A percentile compares a stretch with the other conserved stretches of the same genome.
These are phyloP conservation scores for Rhizopus delemar DNA, from an alignment of 371 early-diverging fungal species.

Conservation along the genomic window DNA sequence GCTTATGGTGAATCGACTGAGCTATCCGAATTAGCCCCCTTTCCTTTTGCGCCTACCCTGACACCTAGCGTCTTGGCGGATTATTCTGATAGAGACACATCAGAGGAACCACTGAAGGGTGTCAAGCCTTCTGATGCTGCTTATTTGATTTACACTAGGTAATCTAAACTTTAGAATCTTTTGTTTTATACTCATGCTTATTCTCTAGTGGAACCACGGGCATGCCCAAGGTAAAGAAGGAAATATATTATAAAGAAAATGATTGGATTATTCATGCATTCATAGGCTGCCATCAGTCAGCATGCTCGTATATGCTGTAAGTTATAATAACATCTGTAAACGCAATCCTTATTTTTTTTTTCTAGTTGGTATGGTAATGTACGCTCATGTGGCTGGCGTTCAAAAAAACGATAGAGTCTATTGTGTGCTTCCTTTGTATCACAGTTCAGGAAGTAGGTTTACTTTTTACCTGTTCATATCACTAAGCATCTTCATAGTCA, in stretches of 20 bases:
- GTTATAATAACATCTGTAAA: not conserved
- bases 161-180: not conserved
- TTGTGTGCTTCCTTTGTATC: slow-evolving; percentile 54
- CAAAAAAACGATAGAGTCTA: slow-evolving; percentile 42
- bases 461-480: not conserved
- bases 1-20: slow-evolving; percentile 34
- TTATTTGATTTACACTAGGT: slow-evolving; percentile 54
- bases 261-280: not conserved
- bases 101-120: slow-evolving; percentile 31
- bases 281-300: slow-evolving; percentile 38
- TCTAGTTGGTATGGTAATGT: slow-evolving; percentile 28
- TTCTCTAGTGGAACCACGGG: slow-evolving; percentile 43
- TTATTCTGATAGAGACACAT: slow-evolving; percentile 36
- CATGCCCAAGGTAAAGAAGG: slow-evolving; percentile 31
- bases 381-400: slow-evolving; percentile 16
- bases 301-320: slow-evolving; percentile 32
- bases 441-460: slow-evolving; percentile 51
- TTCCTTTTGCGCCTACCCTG: slow-evolving; percentile 31
- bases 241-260: not conserved
- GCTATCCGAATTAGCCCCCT: slow-evolving; percentile 19
- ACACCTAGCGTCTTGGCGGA: slow-evolving; percentile 28
- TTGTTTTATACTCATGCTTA: not conserved
- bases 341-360: slow-evolving; percentile 6
- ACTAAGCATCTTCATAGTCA: slow-evolving; percentile 20
- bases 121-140: slow-evolving; percentile 37